Base-by-base conservation (phyloP, 2,329 filamentous ascomycete species). In the Piedraia hortae region DNA sequence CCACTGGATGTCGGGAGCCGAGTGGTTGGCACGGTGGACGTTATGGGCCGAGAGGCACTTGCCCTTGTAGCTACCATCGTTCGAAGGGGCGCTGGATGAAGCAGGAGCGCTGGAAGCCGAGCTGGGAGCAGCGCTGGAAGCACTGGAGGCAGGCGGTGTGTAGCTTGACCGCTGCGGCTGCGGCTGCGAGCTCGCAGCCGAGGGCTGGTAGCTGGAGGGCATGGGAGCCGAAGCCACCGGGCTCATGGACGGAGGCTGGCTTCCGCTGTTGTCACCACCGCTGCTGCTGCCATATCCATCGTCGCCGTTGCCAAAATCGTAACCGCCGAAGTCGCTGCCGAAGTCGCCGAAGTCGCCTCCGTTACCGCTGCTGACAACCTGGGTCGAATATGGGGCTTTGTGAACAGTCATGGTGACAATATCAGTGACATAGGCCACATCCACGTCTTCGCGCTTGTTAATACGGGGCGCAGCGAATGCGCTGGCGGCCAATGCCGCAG, bases 11-110 rank as follows among this genome's bases (percentile, higher is more conserved):
- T 50, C 56, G 3, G 13, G 39, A 16, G 63, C 64, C 10, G 68
- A 69, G 58, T 91, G 77, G 53, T 85, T 88, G 39, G 54, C 44
- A 31, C 85, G 80, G 50, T 85, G 74, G 23, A 69, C 38, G 51
- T 91, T 91, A 66, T 93, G 85, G 42, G 74, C 62, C 35, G 66
- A 53, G 21, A 82, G 36, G 21, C 56, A 55, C 8, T 46, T 40
- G 25, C 42, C 42, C 24, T 44, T 31, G 30, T 46, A 45, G 13
- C 25, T 21, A 9, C 24, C 14, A 20, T 10, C 25, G 11, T 20
- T 18, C 4, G 25, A 9, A 6, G 25, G 12, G n/a, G 28, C 22
- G n/a, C 10, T n/a, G 19, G n/a, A 15, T 15, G 15, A 26, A 5
- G 26, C 9, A 3, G 19, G n/a, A 7, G 21, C 22, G 15, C 8